phyloP scores from a whole-genome alignment of 1,284 basidiomycete genomes.

The Termitomyces sp. region DNA sequence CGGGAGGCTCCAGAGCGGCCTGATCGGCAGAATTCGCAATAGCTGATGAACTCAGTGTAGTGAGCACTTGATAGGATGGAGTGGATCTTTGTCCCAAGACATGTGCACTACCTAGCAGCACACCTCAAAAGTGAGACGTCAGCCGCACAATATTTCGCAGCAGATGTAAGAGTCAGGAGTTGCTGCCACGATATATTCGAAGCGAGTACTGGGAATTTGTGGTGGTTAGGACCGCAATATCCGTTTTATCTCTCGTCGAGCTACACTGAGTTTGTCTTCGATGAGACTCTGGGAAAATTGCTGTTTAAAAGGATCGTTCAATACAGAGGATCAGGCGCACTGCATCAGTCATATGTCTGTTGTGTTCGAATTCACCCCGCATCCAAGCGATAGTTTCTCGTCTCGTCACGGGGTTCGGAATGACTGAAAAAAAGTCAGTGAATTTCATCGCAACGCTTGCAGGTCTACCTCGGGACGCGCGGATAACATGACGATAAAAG shows the following conservation, averaged over 20 bases:
- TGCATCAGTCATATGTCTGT: conserved; percentile 48
- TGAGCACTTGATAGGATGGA: not conserved
- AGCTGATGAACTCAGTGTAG: not conserved
- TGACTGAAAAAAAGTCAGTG: conserved; percentile 36
- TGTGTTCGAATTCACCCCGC: conserved; percentile 65
- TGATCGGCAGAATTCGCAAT: not conserved
- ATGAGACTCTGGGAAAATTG: conserved; percentile 35
- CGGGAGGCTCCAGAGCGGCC: not conserved
- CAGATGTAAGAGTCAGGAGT: not conserved
- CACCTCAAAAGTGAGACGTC: not conserved
- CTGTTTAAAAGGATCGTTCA: not conserved
- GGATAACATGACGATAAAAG: conserved; percentile 61
- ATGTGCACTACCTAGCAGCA: not conserved
- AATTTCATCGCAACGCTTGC: conserved; percentile 3
- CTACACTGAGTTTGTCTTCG: conserved; percentile 44
- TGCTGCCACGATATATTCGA: not conserved
- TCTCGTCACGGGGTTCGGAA: conserved; percentile 54
- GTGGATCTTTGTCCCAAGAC: not conserved
- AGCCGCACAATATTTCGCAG: not conserved
- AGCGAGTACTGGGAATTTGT: not conserved
- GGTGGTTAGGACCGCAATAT: conserved; percentile 28
- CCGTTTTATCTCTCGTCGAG: conserved; percentile 50
- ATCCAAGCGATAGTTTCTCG: conserved; percentile 68
- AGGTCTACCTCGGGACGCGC: conserved; percentile 57
- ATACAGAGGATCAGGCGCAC: conserved; percentile 30